A percentile compares a stretch with the other conserved stretches of the same genome.
These are phyloP conservation scores for Leavenworthia alabamica DNA, from an alignment of 345 rosid genomes.

Conservation along the genomic window DNA sequence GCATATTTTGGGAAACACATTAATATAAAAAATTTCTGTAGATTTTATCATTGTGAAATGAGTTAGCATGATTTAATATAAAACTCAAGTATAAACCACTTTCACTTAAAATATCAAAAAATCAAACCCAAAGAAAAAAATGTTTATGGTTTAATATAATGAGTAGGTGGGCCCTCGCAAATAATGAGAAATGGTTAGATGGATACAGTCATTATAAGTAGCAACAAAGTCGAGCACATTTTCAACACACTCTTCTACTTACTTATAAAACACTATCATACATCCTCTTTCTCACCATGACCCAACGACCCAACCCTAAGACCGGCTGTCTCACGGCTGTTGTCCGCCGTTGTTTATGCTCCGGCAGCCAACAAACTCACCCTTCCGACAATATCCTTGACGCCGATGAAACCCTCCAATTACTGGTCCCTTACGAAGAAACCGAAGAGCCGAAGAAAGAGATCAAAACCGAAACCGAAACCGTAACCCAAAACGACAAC, in stretches of 20 bases:
- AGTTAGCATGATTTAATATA: background rate
- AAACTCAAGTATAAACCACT: background rate
- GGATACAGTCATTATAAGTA: slow-evolving; percentile 7
- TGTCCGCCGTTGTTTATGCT: slow-evolving; percentile 55
- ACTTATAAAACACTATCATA: background rate
- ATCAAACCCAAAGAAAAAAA: background rate
- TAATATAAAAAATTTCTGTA: background rate
- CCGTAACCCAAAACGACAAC: slow-evolving; percentile 19
- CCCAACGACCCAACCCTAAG: slow-evolving; percentile 23
- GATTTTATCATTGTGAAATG: background rate
- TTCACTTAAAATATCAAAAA: background rate
- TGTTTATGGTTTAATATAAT: background rate
- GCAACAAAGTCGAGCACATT: background rate
- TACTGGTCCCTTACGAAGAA: slow-evolving; percentile 25
- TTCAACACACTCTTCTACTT: slow-evolving; percentile 6
- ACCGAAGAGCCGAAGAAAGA: slow-evolving; percentile 20
- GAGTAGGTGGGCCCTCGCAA: slow-evolving; percentile 5
- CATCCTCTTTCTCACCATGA: slow-evolving; percentile 25
- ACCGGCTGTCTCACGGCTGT: slow-evolving; percentile 64
- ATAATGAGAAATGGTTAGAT: background rate
- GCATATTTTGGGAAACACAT: background rate
- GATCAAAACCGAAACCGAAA: slow-evolving; percentile 7
- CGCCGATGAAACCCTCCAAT: slow-evolving; percentile 14
- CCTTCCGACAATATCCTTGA: slow-evolving; percentile 43
- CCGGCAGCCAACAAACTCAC: slow-evolving; percentile 63